Evolutionary conservation across 108 stramenopile genomes (phyloP).

Genomic region (Nitzschia palea): DNA sequence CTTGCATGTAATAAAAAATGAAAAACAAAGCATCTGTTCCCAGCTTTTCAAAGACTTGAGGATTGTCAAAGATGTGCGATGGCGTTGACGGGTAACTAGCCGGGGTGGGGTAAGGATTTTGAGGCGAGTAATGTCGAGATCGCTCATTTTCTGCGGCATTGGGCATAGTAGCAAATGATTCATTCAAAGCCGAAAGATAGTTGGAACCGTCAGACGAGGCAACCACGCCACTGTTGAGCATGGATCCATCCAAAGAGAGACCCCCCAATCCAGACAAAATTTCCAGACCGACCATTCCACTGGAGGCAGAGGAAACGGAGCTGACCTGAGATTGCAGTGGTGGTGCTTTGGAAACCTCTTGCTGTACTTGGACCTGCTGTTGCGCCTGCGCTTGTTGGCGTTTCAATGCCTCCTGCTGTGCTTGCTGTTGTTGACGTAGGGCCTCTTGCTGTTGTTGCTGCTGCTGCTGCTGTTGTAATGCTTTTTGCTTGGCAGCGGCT

Average conservation of each 20-base stretch:
- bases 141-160: conserved; percentile 66
- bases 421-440: conserved; percentile 51
- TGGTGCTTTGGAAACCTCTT: conserved; percentile 17
- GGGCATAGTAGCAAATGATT: conserved; percentile 80
- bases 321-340: conserved; percentile 5
- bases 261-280: conserved; percentile 69
- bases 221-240: conserved; percentile 15
- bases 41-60: conserved; percentile 94
- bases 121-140: conserved; percentile 77
- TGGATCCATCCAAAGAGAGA: conserved; percentile 22
- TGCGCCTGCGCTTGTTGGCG: conserved; percentile 48
- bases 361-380: conserved; percentile 48
- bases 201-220: conserved; percentile 28
- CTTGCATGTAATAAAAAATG: conserved; percentile 98
- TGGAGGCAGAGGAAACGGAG: not conserved
- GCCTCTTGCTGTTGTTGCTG: conserved; percentile 67
- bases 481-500: conserved; percentile 48
- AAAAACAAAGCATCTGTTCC: conserved; percentile 98
- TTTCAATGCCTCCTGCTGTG: conserved; percentile 54
- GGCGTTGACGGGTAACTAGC: conserved; percentile 90
- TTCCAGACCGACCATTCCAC: conserved; percentile 26
- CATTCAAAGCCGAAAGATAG: conserved; percentile 49
- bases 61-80: conserved; percentile 86
- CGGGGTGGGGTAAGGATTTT: conserved; percentile 92
- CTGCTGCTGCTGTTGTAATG: conserved; percentile 50